Evolutionary conservation across 2,329 filamentous ascomycete species (phyloP).

Genomic region (Aspergillus ustus): DNA sequence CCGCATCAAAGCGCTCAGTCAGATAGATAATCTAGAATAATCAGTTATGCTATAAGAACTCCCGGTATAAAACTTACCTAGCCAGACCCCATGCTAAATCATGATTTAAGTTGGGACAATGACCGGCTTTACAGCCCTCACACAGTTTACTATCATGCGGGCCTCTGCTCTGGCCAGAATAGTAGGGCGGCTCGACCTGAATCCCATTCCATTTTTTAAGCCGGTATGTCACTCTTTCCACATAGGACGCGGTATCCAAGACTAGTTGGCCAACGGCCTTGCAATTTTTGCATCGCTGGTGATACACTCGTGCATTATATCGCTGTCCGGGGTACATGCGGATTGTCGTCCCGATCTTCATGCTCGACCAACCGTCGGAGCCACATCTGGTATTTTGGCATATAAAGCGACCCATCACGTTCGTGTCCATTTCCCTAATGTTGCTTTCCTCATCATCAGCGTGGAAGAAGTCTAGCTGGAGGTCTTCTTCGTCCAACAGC

Average conservation of each 20-base stretch:
- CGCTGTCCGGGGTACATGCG: not conserved
- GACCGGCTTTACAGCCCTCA: conserved; percentile 9
- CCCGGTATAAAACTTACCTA: conserved; percentile 20
- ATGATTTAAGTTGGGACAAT: conserved; percentile 21
- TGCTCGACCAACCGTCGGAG: conserved; percentile 22
- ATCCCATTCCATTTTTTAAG: conserved; percentile 10
- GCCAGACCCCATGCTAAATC: conserved; percentile 20
- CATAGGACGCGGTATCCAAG: conserved; percentile 3
- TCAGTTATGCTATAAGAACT: conserved; percentile 21
- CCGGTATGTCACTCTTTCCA: conserved; percentile 7
- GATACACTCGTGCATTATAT: not conserved
- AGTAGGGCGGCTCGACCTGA: conserved; percentile 2
- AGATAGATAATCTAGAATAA: conserved; percentile 20
- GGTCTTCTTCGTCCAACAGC: conserved; percentile 22
- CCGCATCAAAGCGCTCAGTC: conserved; percentile 10
- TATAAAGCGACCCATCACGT: conserved; percentile 16
- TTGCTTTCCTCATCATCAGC: conserved; percentile 19
- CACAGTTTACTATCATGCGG: conserved; percentile 7
- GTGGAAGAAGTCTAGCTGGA: conserved; percentile 20
- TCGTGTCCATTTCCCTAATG: conserved; percentile 17
- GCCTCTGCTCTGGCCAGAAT: conserved; percentile 9
- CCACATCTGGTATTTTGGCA: conserved; percentile 20
- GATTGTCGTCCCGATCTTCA: not conserved
- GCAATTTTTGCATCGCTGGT: conserved; percentile 1
- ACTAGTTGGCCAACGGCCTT: not conserved